A percentile compares a stretch with the other conserved stretches of the same genome.
phyloP scores from a whole-genome alignment of 202 grass and related monocot species.

The Hordeum pubiflorum region DNA sequence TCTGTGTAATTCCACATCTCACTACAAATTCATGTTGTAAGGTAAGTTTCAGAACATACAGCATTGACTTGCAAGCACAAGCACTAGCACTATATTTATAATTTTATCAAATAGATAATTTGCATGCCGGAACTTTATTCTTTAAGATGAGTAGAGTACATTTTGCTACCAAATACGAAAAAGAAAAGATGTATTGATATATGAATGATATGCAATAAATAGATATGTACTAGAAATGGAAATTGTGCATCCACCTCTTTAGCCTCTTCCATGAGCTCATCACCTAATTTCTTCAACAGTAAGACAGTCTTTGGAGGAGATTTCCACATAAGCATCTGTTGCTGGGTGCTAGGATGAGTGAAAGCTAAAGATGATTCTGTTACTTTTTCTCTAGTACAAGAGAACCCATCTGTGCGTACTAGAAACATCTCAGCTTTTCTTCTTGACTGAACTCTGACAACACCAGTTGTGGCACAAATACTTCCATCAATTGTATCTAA shows the following conservation, averaged over 20 bases:
- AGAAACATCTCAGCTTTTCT: conserved; percentile 97
- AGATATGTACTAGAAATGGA: background rate
- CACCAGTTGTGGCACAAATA: conserved; percentile 82
- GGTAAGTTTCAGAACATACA: background rate
- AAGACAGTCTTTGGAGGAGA: conserved; percentile 89
- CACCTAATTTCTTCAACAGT: conserved; percentile 87
- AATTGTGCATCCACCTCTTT: conserved; percentile 62
- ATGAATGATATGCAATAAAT: background rate
- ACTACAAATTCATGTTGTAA: background rate
- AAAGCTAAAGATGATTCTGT: conserved; percentile 97
- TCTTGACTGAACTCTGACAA: conserved; percentile 88
- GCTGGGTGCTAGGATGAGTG: conserved; percentile 89
- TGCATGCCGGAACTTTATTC: background rate
- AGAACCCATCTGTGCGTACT: conserved; percentile 95
- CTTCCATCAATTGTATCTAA: conserved; percentile 53
- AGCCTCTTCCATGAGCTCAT: conserved; percentile 94
- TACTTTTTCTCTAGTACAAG: conserved; percentile 96
- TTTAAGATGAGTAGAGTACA: conserved; percentile 18
- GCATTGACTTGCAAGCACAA: conserved; percentile 14
- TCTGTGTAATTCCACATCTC: background rate
- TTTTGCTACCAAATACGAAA: conserved; percentile 8
- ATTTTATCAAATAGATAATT: background rate
- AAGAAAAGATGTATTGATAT: background rate
- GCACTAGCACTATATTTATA: conserved; percentile 4
- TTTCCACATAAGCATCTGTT: conserved; percentile 99